These are phyloP conservation scores for Podaxis sp. DNA, from an alignment of 768 basidiomycete species.

Conservation along the genomic window DNA sequence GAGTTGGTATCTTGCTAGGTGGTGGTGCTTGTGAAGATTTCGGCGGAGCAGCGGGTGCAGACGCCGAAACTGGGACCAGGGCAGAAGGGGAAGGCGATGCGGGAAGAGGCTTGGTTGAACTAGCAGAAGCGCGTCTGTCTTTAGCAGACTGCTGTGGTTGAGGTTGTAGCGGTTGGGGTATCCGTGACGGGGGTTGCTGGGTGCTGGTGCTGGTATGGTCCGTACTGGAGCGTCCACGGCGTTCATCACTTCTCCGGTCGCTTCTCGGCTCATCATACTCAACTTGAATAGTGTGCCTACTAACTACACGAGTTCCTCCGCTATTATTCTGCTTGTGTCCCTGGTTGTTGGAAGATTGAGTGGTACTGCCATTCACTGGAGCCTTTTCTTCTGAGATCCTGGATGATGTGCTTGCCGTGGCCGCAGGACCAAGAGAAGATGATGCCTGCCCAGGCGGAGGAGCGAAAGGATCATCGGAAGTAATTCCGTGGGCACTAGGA, in stretches of 20 bases:
- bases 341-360: conserved; percentile 24
- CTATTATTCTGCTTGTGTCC: conserved; percentile 45
- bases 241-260: conserved; percentile 28
- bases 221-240: conserved; percentile 8
- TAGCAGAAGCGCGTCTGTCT: conserved; percentile 26
- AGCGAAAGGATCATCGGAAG: conserved; percentile 75
- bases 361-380: conserved; percentile 1
- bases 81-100: conserved; percentile 14
- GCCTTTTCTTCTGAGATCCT: conserved; percentile 15
- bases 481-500: conserved; percentile 33
- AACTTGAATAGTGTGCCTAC: conserved; percentile 90
- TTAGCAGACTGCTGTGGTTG: conserved; percentile 19
- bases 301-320: conserved; percentile 37
- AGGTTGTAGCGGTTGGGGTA: not conserved
- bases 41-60: conserved; percentile 12
- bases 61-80: not conserved
- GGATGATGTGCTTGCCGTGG: conserved; percentile 15
- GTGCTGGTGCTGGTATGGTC: conserved; percentile 24
- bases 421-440: conserved; percentile 10
- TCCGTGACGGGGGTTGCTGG: conserved; percentile 14
- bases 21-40: conserved; percentile 5
- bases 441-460: conserved; percentile 24
- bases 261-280: conserved; percentile 74
- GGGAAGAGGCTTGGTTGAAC: conserved; percentile 29
- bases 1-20: not conserved